These are phyloP conservation scores for Tricholoma furcatifolium DNA, from an alignment of 768 basidiomycete species.

Conservation along the genomic window DNA sequence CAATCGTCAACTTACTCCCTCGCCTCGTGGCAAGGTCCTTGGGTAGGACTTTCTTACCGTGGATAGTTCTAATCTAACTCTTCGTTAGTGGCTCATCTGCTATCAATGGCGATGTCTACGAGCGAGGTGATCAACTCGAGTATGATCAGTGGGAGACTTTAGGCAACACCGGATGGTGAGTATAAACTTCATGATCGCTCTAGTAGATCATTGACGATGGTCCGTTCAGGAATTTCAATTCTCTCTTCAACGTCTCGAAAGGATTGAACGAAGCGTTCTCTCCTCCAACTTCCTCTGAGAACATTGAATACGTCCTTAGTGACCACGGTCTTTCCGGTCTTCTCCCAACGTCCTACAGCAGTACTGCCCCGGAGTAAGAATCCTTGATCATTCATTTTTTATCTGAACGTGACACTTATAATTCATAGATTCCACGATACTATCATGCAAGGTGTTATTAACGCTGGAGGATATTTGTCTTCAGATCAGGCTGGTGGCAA, in stretches of 20 bases:
- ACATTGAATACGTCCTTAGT: background rate
- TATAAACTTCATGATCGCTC: background rate
- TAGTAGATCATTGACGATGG: no score
- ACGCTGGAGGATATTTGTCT: background rate
- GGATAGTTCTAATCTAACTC: background rate
- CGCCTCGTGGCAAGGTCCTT: slow-evolving; percentile 2
- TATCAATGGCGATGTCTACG: background rate
- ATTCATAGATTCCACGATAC: background rate
- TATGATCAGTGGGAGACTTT: background rate
- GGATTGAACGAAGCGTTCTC: background rate
- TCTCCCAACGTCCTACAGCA: background rate
- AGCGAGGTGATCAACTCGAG: background rate
- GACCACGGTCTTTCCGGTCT: background rate
- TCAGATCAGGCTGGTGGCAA: background rate
- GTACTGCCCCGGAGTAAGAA: background rate
- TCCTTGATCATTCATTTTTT: no score
- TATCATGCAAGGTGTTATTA: background rate
- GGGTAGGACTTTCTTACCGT: background rate
- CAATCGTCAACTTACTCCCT: background rate
- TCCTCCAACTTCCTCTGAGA: background rate
- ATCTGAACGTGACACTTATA: background rate
- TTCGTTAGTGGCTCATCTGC: background rate
- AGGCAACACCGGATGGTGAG: slow-evolving; percentile 1
- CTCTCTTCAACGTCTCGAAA: background rate
- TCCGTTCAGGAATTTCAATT: background rate